Evolutionary conservation across 2,329 filamentous ascomycete species (phyloP).

Genomic region (Hirsutella minnesotensis): DNA sequence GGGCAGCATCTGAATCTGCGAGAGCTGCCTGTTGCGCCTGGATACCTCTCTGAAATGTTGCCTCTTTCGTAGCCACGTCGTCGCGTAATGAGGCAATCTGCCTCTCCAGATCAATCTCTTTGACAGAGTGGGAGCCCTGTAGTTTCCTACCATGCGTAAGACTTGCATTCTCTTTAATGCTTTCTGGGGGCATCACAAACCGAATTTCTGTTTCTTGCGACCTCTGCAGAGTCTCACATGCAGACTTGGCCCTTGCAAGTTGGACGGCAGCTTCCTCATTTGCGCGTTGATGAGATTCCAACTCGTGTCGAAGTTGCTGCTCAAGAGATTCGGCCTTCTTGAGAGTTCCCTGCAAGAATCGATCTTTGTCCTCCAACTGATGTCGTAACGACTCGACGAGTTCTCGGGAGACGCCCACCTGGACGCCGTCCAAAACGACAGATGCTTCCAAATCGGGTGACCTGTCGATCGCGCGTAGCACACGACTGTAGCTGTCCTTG

Average conservation of each 20-base stretch:
- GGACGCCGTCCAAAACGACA: slow-evolving; percentile 63
- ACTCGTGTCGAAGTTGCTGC: slow-evolving; percentile 56
- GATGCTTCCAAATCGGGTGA: slow-evolving; percentile 82
- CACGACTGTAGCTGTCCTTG: slow-evolving; percentile 86
- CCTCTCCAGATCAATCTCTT: no score
- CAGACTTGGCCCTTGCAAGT: slow-evolving; percentile 18
- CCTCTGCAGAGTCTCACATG: slow-evolving; percentile 12
- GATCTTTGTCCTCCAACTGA: slow-evolving; percentile 63
- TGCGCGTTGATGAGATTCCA: slow-evolving; percentile 56
- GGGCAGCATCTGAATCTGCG: no score
- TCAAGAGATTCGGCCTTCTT: slow-evolving; percentile 33
- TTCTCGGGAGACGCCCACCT: slow-evolving; percentile 88
- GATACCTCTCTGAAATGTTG: no score
- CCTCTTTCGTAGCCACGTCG: no score
- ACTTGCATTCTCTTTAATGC: no score
- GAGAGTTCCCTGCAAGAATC: slow-evolving; percentile 33
- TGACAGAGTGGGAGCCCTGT: no score
- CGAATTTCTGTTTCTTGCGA: slow-evolving; percentile 35
- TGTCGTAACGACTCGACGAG: slow-evolving; percentile 74
- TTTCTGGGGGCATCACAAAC: slow-evolving; percentile 21
- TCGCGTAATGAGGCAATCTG: no score
- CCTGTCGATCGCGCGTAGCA: slow-evolving; percentile 76
- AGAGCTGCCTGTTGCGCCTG: no score
- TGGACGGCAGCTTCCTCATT: slow-evolving; percentile 38
- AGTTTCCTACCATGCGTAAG: no score